Evolutionary conservation across 139 green algal genomes (phyloP), one percentile per base, ranked within the genome.

Genomic region (Asterochloris sp.): DNA sequence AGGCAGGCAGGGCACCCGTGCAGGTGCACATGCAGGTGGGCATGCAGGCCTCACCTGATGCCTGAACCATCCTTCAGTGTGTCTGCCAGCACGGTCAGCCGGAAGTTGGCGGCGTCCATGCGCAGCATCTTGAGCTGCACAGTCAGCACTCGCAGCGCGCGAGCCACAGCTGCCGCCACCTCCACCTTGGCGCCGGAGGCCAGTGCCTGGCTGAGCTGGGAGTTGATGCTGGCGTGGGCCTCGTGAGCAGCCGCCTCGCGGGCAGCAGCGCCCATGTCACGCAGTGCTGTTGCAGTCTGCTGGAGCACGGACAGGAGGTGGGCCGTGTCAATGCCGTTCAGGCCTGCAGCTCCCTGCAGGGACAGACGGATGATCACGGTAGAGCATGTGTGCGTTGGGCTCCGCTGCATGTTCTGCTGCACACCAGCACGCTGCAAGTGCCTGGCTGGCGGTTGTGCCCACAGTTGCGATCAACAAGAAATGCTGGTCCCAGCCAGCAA

Each of bases 91-190:
- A 79, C 79, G 24, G 84, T 75, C 63, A 96, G 88, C 23, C 87
- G 84, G 4, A 83, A 89, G 82, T 98, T 98, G 62, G 94, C 94
- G 6, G 89, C 83, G 78, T 98, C 94, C 80, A 97, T 75, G 73
- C 91, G 91, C 47, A 97, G 83, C 77, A 96, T 81, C 85, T 91
- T 92, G 26, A 96, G 84, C 85, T 96, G 92, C 12, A 88, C 89
- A 54, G 85, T 77, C 54, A 95, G 84, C 83, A 96, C 81, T 27
- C 91, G 82, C 73, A 96, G 82, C 21, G 89, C 89, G 38, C 84
- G 71, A 11, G 77, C 76, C 19, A 92, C 81, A 8, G 78, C 88
- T 76, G 66, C 78, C 0, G 88, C 86, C 23, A 88, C 54, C 24
- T 61, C 75, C 16, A 61, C 69, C 16, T 27, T 54, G 60, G 68